Conservation (phyloP, 345 rosid genomes). For the Populus ilicifolia region DNA sequence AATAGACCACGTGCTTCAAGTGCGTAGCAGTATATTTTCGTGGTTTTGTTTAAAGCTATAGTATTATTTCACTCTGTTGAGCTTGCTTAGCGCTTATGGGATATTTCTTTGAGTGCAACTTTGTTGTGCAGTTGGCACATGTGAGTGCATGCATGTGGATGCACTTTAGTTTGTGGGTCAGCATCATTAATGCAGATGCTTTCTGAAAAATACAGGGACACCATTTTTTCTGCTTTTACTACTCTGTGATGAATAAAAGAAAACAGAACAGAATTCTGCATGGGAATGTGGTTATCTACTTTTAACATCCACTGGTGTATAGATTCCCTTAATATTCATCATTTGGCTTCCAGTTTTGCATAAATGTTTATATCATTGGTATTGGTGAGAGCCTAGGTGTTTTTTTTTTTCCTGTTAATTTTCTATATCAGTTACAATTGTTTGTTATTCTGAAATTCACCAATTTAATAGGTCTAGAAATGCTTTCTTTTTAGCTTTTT, state of each 20-base stretch:
- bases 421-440: background rate
- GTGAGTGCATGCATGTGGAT: background rate
- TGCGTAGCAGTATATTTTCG: slow-evolving; percentile 23
- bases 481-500: background rate
- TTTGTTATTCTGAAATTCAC: background rate
- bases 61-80: background rate
- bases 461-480: background rate
- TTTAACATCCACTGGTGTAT: background rate
- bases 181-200: background rate
- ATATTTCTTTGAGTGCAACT: background rate
- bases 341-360: background rate
- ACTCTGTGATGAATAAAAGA: background rate
- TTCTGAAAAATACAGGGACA: background rate
- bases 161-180: background rate
- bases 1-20: slow-evolving; percentile 91
- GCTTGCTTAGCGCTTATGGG: background rate
- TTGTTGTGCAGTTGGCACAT: background rate
- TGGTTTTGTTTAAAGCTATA: background rate
- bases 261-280: background rate
- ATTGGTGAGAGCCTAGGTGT: background rate
- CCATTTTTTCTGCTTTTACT: background rate
- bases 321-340: background rate
- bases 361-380: background rate
- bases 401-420: background rate
- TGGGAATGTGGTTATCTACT: background rate